phyloP scores from a whole-genome alignment of 768 basidiomycete species.

The Rhodotorula kratochvilovae region DNA sequence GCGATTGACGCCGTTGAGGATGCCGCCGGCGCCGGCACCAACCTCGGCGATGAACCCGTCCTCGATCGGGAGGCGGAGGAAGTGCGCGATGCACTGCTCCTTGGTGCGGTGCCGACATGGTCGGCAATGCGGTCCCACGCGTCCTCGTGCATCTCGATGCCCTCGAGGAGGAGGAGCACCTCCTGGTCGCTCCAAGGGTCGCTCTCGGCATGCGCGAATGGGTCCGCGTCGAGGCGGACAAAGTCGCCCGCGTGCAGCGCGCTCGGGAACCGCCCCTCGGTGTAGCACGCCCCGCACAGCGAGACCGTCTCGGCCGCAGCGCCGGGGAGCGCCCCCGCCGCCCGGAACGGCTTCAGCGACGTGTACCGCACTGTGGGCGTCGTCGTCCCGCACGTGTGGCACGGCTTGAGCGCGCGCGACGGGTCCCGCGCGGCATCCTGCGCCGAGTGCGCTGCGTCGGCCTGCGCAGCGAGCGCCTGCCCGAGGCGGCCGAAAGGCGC shows the following conservation, averaged over 20 bases:
- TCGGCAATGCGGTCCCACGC: constrained; percentile 91
- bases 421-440: constrained; percentile 52
- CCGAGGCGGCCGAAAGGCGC: constrained; percentile 50
- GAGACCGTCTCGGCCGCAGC: constrained; percentile 70
- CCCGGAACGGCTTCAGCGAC: constrained; percentile 61
- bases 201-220: constrained; percentile 47
- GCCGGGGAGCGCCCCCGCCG: not conserved
- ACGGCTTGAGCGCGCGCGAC: constrained; percentile 63
- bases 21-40: constrained; percentile 62
- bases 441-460: constrained; percentile 77
- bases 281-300: constrained; percentile 86
- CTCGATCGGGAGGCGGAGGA: constrained; percentile 93
- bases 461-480: constrained; percentile 65
- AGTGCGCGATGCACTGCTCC: constrained; percentile 92
- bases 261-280: constrained; percentile 92
- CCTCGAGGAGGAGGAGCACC: constrained; percentile 80
- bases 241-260: constrained; percentile 97
- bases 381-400: constrained; percentile 92
- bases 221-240: constrained; percentile 52
- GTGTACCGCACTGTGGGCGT: constrained; percentile 75
- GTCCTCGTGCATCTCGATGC: constrained; percentile 95
- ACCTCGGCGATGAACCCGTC: constrained; percentile 71
- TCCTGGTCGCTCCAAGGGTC: constrained; percentile 89
- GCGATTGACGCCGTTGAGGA: constrained; percentile 56
- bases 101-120: constrained; percentile 87